Percentiles rank a stretch among this genome's conserved stretches.
These are phyloP conservation scores for Suhomyces taliae DNA, from an alignment of 1,139 yeast species.

Conservation along the genomic window DNA sequence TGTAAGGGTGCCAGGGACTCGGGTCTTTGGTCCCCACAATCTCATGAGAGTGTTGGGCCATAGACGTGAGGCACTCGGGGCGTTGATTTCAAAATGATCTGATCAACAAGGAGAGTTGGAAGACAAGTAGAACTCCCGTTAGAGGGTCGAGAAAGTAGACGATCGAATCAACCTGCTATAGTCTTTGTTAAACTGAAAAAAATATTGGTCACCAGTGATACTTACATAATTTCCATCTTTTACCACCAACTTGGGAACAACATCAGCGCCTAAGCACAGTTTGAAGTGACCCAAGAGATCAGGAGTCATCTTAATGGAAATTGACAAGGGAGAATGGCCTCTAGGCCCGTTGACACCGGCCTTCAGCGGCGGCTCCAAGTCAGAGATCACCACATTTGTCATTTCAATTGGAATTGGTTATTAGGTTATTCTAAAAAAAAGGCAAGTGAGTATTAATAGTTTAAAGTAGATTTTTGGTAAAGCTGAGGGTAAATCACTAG, in stretches of 20 bases:
- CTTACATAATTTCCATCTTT: slow-evolving; percentile 37
- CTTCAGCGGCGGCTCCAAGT: slow-evolving; percentile 11
- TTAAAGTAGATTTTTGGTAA: too few relatives aligned
- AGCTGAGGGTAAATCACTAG: too few relatives aligned
- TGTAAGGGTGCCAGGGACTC: too few relatives aligned
- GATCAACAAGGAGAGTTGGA: too few relatives aligned
- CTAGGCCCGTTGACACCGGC: not conserved
- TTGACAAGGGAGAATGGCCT: slow-evolving; percentile 18
- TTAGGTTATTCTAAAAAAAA: too few relatives aligned
- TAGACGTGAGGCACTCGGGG: too few relatives aligned
- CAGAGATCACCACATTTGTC: slow-evolving; percentile 10
- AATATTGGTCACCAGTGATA: slow-evolving; percentile 7
- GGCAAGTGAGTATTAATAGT: too few relatives aligned
- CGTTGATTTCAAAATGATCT: too few relatives aligned
- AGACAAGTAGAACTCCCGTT: too few relatives aligned
- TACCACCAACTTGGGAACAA: slow-evolving; percentile 35
- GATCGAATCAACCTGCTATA: not conserved
- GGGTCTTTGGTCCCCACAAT: too few relatives aligned
- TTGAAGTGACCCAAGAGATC: slow-evolving; percentile 27
- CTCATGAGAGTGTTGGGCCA: too few relatives aligned
- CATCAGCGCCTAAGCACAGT: slow-evolving; percentile 16
- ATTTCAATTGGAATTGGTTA: not conserved
- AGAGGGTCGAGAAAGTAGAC: too few relatives aligned
- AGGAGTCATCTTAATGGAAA: slow-evolving; percentile 28
- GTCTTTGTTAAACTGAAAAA: not conserved